These are phyloP conservation scores for Moricandia moricandioides DNA, from an alignment of 345 rosid species.

Conservation along the genomic window DNA sequence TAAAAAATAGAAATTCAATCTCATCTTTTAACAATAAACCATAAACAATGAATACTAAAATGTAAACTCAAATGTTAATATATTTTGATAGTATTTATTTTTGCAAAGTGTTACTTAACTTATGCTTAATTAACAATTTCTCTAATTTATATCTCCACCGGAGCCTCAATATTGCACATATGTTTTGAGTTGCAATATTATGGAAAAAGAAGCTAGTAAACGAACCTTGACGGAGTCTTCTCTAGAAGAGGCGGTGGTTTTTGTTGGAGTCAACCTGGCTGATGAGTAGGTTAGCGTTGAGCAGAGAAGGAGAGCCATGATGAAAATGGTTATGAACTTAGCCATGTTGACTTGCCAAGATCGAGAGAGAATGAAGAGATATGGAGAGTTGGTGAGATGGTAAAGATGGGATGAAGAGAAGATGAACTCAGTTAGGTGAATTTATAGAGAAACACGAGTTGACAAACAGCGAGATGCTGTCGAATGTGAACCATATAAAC, in stretches of 20 bases:
- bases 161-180: background rate
- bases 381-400: constrained; percentile 5
- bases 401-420: constrained; percentile 26
- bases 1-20: too few relatives aligned
- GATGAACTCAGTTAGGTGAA: constrained; percentile 18
- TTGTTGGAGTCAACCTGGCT: constrained; percentile 45
- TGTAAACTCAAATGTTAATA: too few relatives aligned
- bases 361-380: background rate
- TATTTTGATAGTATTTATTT: too few relatives aligned
- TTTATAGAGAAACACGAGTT: constrained; percentile 35
- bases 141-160: background rate
- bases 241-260: constrained; percentile 22
- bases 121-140: too few relatives aligned
- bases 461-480: constrained; percentile 22
- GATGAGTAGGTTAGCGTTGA: constrained; percentile 49
- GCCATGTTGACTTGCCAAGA: constrained; percentile 34
- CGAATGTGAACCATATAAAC: constrained; percentile 35
- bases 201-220: background rate
- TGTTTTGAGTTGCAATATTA: background rate
- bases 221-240: constrained; percentile 40
- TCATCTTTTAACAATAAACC: too few relatives aligned
- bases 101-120: too few relatives aligned
- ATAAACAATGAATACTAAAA: too few relatives aligned
- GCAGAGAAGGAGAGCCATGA: constrained; percentile 49
- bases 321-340: constrained; percentile 38